Base-by-base conservation (phyloP, 1,284 basidiomycete species). In the Dichomitus squalens region DNA sequence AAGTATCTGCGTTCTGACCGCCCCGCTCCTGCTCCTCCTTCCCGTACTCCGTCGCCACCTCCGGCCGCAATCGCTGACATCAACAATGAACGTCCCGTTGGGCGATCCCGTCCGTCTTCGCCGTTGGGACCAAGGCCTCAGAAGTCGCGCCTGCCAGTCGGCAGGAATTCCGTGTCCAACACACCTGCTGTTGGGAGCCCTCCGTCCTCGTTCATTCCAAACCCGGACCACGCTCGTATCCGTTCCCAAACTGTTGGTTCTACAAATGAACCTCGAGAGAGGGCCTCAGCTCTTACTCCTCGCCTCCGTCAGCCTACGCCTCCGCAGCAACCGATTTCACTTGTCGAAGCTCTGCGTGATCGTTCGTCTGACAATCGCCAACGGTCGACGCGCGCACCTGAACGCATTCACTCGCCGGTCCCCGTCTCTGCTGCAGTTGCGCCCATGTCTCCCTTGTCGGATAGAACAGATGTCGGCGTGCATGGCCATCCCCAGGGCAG, bases 71-170 rank as follows among this genome's bases (percentile, higher is more conserved):
- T 70, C 44, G 46, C 47, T 8, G 39, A 60, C 29, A 53, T 59
- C 2, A 55, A 56, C 6, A 53, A 55, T 29, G 69, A 70, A 9
- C 50, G 62, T 16, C 52, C 59, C 21, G 65, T 59, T 53, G 72
- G 67, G 48, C 76, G 79, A 49, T 76, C 79, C 46, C 74, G 79
- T 38, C 75, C 80, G 3, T 71, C 75, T 7, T 80, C 81, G 27
- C 83, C 83, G n/a, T 70, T 73, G 43, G 82, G 82, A 12, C 79
- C 80, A 18, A 72, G 77, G 4, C 68, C 72, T 3, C 75, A 68
- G 34, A 74, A 70, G 43, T 66, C 69, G 38, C 75, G 72, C 16
- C 75, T 73, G 35, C 43, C 57, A 7, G 49, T 50, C 25, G 47
- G 35, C 8, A 49, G 63, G 20, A 58, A 54, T 39, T 53, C 64